Base-by-base conservation (phyloP, 1,284 basidiomycete genomes). In the Inonotus hispidus region DNA sequence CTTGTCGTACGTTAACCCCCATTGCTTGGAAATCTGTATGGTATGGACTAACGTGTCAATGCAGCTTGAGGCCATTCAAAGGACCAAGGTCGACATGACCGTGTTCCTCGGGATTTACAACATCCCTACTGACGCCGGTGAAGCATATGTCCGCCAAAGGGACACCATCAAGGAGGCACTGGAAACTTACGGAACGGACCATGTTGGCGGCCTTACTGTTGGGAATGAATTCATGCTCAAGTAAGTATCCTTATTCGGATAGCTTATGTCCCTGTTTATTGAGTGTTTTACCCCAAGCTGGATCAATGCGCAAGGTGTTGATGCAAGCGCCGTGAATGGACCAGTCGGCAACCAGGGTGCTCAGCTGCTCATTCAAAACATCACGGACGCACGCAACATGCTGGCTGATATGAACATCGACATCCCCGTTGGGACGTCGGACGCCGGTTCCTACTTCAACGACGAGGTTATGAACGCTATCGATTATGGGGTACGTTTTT, bases 371-470 rank as follows among this genome's bases (percentile, higher is more conserved):
- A 77, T 87, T 41, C 66, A 74, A 16, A 82, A 87, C 71, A 91
- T 96, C 64, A 70, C 80, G 1, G 87, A 92, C 71, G 83, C 85
- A 11, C 75, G 80, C 19, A 70, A 70, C 25, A 82, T 82, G 76
- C 68, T 94, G 60, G 63, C 73, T 8, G 75, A 71, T 11, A 69
- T 92, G 37, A 66, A 68, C 56, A 82, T 83, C 67, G 75, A 70
- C 13, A 75, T 95, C 55, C 84, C 85, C 0, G 82, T 98, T 35
- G 96, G 96, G 19, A 97, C 87, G 13, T 84, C 92, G 6, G 95
- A 99, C 68, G 96, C 95, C 8, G 95, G 95, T 27, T 84, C 83
- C 61, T 90, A 85, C 74, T 91, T 96, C 77, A 94, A 90, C 67
- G 83, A 72, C 0, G 67, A 80, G 61, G 83, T 98, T 21, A 80